A percentile compares a stretch with the other conserved stretches of the same genome.
These are phyloP conservation scores for Biscogniauxia sp. DNA, from an alignment of 2,329 filamentous ascomycete species.

Conservation along the genomic window DNA sequence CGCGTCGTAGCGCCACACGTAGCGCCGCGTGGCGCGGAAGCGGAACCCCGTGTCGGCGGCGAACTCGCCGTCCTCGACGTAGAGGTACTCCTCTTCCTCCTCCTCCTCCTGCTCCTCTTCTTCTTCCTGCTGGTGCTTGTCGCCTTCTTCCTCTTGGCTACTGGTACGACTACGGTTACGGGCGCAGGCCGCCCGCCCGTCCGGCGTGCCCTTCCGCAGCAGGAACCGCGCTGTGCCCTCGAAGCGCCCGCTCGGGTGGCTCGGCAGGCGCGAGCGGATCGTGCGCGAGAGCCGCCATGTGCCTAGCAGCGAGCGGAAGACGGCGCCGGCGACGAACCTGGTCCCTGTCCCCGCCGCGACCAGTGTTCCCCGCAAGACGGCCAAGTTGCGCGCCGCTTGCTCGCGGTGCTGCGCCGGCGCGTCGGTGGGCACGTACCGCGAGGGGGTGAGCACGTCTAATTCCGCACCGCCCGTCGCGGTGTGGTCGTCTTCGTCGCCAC, in stretches of 20 bases:
- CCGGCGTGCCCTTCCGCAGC: slow-evolving; percentile 56
- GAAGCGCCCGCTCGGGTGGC: slow-evolving; percentile 64
- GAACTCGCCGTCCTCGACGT: slow-evolving; percentile 67
- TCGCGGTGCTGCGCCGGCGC: slow-evolving; percentile 34
- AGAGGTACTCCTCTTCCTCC: slow-evolving; percentile 58
- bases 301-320: slow-evolving; percentile 70
- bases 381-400: slow-evolving; percentile 43
- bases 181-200: slow-evolving; percentile 42
- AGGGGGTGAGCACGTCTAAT: slow-evolving; percentile 55
- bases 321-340: slow-evolving; percentile 60
- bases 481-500: slow-evolving; percentile 34
- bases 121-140: slow-evolving; percentile 5
- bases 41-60: slow-evolving; percentile 52
- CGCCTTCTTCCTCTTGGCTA: neutral
- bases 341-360: slow-evolving; percentile 41
- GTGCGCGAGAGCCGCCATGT: slow-evolving; percentile 63
- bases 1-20: slow-evolving; percentile 71
- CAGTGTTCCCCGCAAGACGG: slow-evolving; percentile 44
- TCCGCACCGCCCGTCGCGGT: slow-evolving; percentile 36
- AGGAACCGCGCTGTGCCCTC: slow-evolving; percentile 64
- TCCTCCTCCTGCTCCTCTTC: slow-evolving; percentile 16
- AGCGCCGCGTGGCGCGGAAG: slow-evolving; percentile 63
- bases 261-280: slow-evolving; percentile 51
- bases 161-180: no score
- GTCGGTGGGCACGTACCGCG: slow-evolving; percentile 48